Base-by-base conservation (phyloP, 2,329 filamentous ascomycete genomes). In the Trichoderma cornu-damae region DNA sequence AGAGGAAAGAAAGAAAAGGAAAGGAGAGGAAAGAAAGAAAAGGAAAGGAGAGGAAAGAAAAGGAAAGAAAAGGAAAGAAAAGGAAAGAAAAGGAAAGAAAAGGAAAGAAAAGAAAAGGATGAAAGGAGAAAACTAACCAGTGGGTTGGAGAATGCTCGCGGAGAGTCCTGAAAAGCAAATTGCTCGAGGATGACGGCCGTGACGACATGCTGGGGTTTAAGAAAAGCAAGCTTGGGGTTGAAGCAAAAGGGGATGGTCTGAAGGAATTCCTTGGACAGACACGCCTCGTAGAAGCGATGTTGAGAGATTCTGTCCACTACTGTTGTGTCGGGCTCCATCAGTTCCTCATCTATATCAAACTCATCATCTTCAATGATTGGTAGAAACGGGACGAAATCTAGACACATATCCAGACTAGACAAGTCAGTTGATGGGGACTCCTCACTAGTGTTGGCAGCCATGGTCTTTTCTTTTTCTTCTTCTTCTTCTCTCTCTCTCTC, bases 161-260 rank as follows among this genome's bases (percentile, higher is more conserved):
- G 68, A 22, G 77, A 74, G 54, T 83, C 67, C 14, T 71, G 63
- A 60, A 84, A 82, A 4, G 82, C 79, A 9, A 77, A 75, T 58
- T 79, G 76, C 67, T 85, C 82, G 30, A 85, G 72, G 5, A 75
- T 75, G 22, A 81, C 68, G 61, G 79, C 81, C 6, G 81, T 83
- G 30, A 86, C 83, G 48, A 87, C 69, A 64, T 90, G 85, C 24
- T 80, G 81, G 47, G 81, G 71, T 38, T 83, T 89, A 50, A 96
- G 79, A 26, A 88, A 82, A 52, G 89, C 84, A n/a, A 88, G 67
- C 67, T 70, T 70, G 6, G 24, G 90, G 85, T 66, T 89, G 82
- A 65, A 82, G 50, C 82, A 77, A 65, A 86, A 85, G 8, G 75
- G 78, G 47, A 79, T 67, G 35, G 78, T 64, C 60, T 78, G 74